Evolutionary conservation across 163 green algal genomes (phyloP), one percentile per base, ranked within the genome.

Genomic region (Chlamydomonas reinhardtii): DNA sequence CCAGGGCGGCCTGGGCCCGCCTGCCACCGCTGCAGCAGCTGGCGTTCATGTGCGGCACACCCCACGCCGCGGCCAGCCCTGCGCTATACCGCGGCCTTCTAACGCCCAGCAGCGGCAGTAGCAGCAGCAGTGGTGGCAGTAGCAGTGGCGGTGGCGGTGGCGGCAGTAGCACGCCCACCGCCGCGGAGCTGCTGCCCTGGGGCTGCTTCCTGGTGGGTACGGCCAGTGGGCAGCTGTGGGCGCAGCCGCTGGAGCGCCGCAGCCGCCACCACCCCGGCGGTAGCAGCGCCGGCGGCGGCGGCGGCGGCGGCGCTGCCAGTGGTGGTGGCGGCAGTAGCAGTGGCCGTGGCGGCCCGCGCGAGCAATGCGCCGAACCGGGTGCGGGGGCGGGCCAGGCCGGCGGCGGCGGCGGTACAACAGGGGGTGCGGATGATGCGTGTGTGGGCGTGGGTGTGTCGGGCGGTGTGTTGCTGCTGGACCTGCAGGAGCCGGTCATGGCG

Each of bases 11-110:
- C 54, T 85, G 79, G 79, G 32, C 24, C 29, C 68, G 68, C 3
- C 79, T 85, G 32, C 79, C 79, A 2, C 79, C 79, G 79, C 79
- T 85, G 68, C 79, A 78, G 69, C 79, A 85, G 79, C 68, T 78
- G 22, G 68, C 68, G 0, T 69, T 78, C 15, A n/a, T 77, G 68
- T 56, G 64, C 39, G 68, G 79, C 22, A 62, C 20, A 32, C 31
- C 71, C 19, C 79, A 85, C 79, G 68, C 54, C 0, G 68, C 32
- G 6, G 68, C 72, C 20, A 31, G 14, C 9, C 79, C 68, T 27
- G 68, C 39, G 32, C 79, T 85, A 8, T 85, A 85, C 56, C 48
- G 34, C 2, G 77, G 32, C 19, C 66, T 86, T 4, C 52, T 86
- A 8, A 86, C 70, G 32, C 77, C 77, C 4, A 32, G 43, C 29